Evolutionary conservation across 495 filamentous ascomycete species (phyloP).

Genomic region (Penicillium canescens): DNA sequence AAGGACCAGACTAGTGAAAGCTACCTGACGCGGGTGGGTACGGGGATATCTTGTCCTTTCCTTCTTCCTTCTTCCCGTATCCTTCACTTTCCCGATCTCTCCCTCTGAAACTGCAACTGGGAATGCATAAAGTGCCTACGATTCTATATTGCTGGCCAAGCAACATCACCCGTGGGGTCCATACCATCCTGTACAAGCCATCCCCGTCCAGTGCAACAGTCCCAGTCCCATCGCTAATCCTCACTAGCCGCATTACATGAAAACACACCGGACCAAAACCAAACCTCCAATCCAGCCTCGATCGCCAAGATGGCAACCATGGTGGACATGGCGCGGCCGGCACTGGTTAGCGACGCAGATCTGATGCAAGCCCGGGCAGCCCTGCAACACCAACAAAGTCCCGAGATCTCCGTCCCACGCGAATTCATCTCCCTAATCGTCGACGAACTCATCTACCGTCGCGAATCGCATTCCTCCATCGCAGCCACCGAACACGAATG

Average conservation of each 20-base stretch:
- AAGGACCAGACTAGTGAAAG: not conserved
- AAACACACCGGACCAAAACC: too few relatives aligned
- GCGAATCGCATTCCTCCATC: slow-evolving; percentile 22
- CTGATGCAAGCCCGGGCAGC: slow-evolving; percentile 63
- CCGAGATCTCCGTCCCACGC: slow-evolving; percentile 62
- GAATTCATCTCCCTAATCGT: slow-evolving; percentile 56
- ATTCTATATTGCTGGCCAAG: not conserved
- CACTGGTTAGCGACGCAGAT: slow-evolving; percentile 58
- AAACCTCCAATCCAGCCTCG: not conserved
- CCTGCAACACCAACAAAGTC: slow-evolving; percentile 65
- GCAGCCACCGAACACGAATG: slow-evolving; percentile 51
- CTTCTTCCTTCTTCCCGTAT: not conserved
- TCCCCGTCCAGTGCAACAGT: not conserved
- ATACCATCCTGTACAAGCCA: not conserved
- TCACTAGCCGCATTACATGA: too few relatives aligned
- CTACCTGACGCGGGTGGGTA: not conserved
- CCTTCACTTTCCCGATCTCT: not conserved
- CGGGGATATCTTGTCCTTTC: not conserved
- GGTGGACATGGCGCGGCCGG: slow-evolving; percentile 18
- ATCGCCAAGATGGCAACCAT: slow-evolving; percentile 19
- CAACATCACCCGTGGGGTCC: not conserved
- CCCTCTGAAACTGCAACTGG: not conserved
- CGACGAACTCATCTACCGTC: slow-evolving; percentile 43
- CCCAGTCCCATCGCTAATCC: not conserved
- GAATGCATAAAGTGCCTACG: slow-evolving; percentile 4